Base-by-base conservation (phyloP, 306 rosid species). In the Bauhinia variegata region DNA sequence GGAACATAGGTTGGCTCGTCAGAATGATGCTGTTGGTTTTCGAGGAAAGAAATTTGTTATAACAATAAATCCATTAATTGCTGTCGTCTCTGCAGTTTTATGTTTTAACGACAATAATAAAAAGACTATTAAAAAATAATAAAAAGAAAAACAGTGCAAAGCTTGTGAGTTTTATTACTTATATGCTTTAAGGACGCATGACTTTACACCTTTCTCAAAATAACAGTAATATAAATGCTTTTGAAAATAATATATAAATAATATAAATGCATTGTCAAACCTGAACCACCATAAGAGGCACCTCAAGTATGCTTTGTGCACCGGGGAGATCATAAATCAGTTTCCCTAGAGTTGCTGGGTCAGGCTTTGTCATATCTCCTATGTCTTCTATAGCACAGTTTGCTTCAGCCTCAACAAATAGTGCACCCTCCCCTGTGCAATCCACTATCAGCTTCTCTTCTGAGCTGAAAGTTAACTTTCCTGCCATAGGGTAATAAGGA, bases 341-440 rank as follows among this genome's bases (percentile, higher is more conserved):
- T 80, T 86, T 83, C 17, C 86, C 88, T 49, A 88, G 90, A 59
- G 69, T 70, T 4, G 65, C 36, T 16, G 95, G 91, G 43, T 90
- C 84, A 7, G 95, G 89, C 75, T 79, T 82, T 10, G 86, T 76
- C 28, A 66, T 68, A 54, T 84, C 86, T 4, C 89, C 89, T 0
- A 84, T 41, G 50, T 82, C 77, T 6, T 83, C 71, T 16, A 90
- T 80, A 4, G 39, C 12, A 33, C 84, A 80, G 63, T 85, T 72
- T 5, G 97, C 96, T 82, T 90, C 87, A 23, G 96, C 99, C 63
- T 86, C 97, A 60, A 93, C 92, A 44, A 93, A 93, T 0, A 86
- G 72, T 0, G 92, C 96, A 49, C 99, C 99, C 18, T 90, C 95
- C 30, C 81, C 91, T 1, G 78, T 78, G 65, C 89, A 83, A 28